Base-by-base conservation (phyloP, 306 rosid genomes). In the Sicyos baderoa region DNA sequence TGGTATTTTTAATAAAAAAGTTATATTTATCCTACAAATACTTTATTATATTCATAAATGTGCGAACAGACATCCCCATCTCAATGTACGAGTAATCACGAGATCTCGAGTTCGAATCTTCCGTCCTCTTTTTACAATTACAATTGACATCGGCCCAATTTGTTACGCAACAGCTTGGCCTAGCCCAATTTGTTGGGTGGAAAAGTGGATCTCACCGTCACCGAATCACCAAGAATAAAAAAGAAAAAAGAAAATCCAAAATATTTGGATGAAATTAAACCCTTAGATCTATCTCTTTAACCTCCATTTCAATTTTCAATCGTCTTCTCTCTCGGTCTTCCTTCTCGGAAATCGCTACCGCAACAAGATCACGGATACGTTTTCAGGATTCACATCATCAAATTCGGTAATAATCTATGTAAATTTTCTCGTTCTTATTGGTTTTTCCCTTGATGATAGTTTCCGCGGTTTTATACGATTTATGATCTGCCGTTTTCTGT, bases 301-400 rank as follows among this genome's bases (percentile, higher is more conserved):
- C 29, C 68, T 67, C 15, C 17, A 0, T 54, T 67, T 15, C 53
- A 40, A 44, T 22, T 27, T 67, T 15, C 53, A 40, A 44, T 22
- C 19, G 37, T 13, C 55, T 54, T 72, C 14, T 49, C 17, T 57
- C 61, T 77, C 14, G 22, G 51, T 21, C 42, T 57, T 76, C 57
- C 19, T 62, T 58, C 59, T 49, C 81, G 63, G 69, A 68, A 73
- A 83, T 90, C 89, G 79, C 75, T n/a, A 76, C 48, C 57, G n/a
- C 64, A 15, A 44, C 59, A 10, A 8, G 18, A 35, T 69, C 74
- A 66, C 76, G 71, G 29, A 42, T 53, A 19, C 14, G 44, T 45
- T 72, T 71, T 42, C 44, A 13, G 23, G 40, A 42, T 47, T 57
- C 49, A 0, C 29, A 13, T 27, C 47, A 45, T 58, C 75, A 22